Evolutionary conservation across 805 yeast genomes (phyloP).

Genomic region (Ogataea henricii): DNA sequence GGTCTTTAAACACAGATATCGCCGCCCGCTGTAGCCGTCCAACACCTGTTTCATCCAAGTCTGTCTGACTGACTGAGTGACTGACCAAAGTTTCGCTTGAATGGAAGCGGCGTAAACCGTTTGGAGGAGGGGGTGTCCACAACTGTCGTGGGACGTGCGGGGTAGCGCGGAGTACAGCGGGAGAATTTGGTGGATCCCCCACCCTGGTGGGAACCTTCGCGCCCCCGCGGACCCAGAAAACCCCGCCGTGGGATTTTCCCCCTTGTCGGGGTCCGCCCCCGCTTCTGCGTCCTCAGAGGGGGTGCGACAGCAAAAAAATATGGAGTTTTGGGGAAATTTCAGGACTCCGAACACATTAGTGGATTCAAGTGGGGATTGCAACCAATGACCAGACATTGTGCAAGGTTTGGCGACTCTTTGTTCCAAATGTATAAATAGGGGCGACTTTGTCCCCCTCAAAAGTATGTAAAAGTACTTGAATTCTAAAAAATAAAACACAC

Average conservation of each 20-base stretch:
- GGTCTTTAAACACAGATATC: too few species aligned
- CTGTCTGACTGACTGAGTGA: too few species aligned
- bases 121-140: slow-evolving; percentile 3
- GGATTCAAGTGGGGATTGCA: neutral
- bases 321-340: slow-evolving; percentile 1
- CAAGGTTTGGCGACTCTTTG: neutral
- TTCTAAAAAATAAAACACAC: neutral
- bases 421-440: slow-evolving; percentile 6
- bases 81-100: slow-evolving; percentile 4
- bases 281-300: slow-evolving; percentile 6
- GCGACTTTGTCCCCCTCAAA: neutral
- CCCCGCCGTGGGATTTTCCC: neutral
- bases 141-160: slow-evolving; percentile 1
- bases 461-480: neutral
- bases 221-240: neutral
- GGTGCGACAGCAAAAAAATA: slow-evolving; percentile 6
- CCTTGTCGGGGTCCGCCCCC: slow-evolving; percentile 8
- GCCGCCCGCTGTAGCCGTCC: too few species aligned
- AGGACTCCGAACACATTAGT: slow-evolving; percentile 5
- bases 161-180: slow-evolving; percentile 5
- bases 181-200: neutral
- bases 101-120: slow-evolving; percentile 4
- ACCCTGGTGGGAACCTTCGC: neutral
- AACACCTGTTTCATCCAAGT: too few species aligned
- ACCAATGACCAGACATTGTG: neutral